Evolutionary conservation across 2,329 filamentous ascomycete species (phyloP).

Genomic region (Scedosporium aurantiacum): DNA sequence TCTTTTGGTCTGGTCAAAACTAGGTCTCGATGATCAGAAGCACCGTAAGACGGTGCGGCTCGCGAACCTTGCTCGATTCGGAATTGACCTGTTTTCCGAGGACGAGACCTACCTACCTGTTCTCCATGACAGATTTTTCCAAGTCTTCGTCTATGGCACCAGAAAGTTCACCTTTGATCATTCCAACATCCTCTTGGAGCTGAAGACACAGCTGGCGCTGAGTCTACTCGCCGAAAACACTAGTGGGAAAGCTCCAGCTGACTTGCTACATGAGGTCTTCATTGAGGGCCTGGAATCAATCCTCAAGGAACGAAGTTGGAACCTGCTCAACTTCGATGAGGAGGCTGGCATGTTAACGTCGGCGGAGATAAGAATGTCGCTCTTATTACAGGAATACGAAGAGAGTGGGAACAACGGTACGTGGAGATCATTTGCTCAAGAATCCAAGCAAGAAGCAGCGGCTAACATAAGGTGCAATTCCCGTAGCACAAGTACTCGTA

Average conservation of each 20-base stretch:
- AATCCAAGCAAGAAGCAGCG: background rate
- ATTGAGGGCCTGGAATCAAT: conserved; percentile 42
- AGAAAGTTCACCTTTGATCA: conserved; percentile 27
- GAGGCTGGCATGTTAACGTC: conserved; percentile 23
- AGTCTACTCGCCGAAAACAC: conserved; percentile 37
- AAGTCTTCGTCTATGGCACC: conserved; percentile 23
- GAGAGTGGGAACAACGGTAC: conserved; percentile 15
- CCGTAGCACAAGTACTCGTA: conserved; percentile 19
- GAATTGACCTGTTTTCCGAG: conserved; percentile 27
- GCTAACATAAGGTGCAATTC: conserved; percentile 11
- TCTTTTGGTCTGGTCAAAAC: conserved; percentile 23
- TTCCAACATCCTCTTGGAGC: conserved; percentile 31
- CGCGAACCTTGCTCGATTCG: conserved; percentile 34
- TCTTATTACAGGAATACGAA: conserved; percentile 19
- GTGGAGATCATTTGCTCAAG: conserved; percentile 11
- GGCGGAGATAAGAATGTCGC: conserved; percentile 22
- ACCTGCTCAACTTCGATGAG: conserved; percentile 20
- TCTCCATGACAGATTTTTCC: conserved; percentile 30
- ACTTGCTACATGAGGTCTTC: conserved; percentile 45
- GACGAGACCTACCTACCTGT: conserved; percentile 27
- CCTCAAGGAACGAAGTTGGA: conserved; percentile 23
- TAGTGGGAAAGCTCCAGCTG: conserved; percentile 38
- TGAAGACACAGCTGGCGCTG: conserved; percentile 42
- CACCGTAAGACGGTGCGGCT: conserved; percentile 10
- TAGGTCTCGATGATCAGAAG: conserved; percentile 25